Percentiles rank a stretch among this genome's conserved stretches.
Evolutionary conservation across 2,329 filamentous ascomycete species (phyloP).

Genomic region (Clonostachys solani): DNA sequence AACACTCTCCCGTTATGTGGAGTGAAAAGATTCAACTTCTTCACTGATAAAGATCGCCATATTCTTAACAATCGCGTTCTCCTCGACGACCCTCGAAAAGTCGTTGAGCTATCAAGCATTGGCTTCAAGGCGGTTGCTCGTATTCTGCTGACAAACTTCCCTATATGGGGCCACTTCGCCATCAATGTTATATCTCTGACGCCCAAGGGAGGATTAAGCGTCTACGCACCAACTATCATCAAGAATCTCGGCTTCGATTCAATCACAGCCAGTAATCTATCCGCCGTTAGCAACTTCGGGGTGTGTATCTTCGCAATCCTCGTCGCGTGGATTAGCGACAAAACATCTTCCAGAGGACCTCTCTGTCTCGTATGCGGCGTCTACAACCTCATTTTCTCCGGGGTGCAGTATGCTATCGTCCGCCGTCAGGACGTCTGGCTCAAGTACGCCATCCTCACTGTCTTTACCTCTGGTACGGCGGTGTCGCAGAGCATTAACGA

Average conservation of each 20-base stretch:
- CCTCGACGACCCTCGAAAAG: no score
- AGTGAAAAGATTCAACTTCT: constrained; percentile 3
- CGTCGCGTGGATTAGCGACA: constrained; percentile 1
- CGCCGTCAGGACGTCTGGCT: no score
- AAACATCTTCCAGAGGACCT: no score
- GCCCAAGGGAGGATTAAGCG: constrained; percentile 6
- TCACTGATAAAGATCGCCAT: constrained; percentile 4
- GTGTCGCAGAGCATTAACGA: no score
- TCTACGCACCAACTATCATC: constrained; percentile 7
- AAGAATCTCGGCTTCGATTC: constrained; percentile 8
- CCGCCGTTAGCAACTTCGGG: constrained; percentile 4
- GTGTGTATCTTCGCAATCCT: constrained; percentile 3
- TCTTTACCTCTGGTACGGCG: no score
- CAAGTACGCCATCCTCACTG: no score
- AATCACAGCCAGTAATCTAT: constrained; percentile 6
- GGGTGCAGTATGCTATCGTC: no score
- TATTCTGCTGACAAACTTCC: constrained; percentile 3
- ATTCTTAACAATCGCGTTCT: constrained; percentile 1
- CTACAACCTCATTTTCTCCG: no score
- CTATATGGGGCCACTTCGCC: constrained; percentile 5
- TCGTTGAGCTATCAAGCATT: constrained; percentile 4
- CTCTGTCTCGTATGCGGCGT: no score
- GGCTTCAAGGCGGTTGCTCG: constrained; percentile 4
- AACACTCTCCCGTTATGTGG: constrained; percentile 1
- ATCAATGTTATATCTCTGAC: constrained; percentile 7